Evolutionary conservation across 2,329 filamentous ascomycete species (phyloP).

Genomic region (Emmonsia crescens): DNA sequence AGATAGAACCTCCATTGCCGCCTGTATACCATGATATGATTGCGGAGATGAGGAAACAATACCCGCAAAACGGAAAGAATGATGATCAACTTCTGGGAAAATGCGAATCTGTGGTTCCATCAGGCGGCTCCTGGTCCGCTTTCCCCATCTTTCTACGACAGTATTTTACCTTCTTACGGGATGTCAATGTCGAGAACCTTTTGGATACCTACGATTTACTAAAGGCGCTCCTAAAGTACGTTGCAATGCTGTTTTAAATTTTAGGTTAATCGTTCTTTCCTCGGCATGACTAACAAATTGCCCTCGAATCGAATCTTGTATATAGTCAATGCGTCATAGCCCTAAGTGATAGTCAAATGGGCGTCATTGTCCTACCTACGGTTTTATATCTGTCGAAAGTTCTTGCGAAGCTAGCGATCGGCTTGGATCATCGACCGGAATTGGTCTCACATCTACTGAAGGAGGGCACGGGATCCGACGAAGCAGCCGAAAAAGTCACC

Average conservation of each 20-base stretch:
- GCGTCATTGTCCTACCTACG: conserved; percentile 70
- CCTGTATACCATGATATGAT: conserved; percentile 58
- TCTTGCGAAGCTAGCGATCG: conserved; percentile 72
- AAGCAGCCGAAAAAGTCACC: conserved; percentile 60
- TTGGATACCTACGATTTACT: conserved; percentile 65
- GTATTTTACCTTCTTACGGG: conserved; percentile 70
- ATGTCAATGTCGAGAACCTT: conserved; percentile 66
- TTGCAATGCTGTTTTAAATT: conserved; percentile 11
- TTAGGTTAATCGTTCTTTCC: not conserved
- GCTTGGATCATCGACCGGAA: conserved; percentile 68
- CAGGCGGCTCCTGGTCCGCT: conserved; percentile 60
- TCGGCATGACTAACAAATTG: conserved; percentile 4
- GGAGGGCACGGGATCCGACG: conserved; percentile 33
- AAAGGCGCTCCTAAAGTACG: conserved; percentile 63
- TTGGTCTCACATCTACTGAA: conserved; percentile 55
- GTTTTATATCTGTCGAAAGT: conserved; percentile 72
- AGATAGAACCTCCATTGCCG: conserved; percentile 61
- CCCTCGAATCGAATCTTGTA: not conserved
- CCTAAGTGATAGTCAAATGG: conserved; percentile 66
- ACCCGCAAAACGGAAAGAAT: conserved; percentile 34
- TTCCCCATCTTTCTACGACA: conserved; percentile 71
- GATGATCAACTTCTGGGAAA: conserved; percentile 45
- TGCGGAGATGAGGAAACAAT: conserved; percentile 52
- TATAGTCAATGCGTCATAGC: conserved; percentile 70
- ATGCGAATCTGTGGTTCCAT: conserved; percentile 53